Evolutionary conservation across 768 basidiomycete species (phyloP).

Genomic region (Panellus pusillus): DNA sequence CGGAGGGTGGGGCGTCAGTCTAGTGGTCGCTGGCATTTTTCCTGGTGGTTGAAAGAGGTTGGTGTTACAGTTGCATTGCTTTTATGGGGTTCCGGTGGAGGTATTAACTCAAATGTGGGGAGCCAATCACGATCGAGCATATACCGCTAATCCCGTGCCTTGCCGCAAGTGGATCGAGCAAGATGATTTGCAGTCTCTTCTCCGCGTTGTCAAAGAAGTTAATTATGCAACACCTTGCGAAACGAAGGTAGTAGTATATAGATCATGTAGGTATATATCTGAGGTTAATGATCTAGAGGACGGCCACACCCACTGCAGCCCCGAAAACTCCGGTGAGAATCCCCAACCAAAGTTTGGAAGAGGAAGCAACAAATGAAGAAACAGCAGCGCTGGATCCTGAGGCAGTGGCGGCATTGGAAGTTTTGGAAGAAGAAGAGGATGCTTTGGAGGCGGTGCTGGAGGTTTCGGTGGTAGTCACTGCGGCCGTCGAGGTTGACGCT

Average conservation of each 20-base stretch:
- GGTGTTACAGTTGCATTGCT: conserved; percentile 10
- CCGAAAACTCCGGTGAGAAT: conserved; percentile 28
- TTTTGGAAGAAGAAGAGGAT: conserved; percentile 23
- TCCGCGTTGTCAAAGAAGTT: too few relatives aligned
- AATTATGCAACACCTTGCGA: neutral
- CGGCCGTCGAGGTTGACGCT: conserved; percentile 23
- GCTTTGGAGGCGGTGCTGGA: conserved; percentile 16
- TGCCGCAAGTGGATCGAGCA: neutral
- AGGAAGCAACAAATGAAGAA: conserved; percentile 4
- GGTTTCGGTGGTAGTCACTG: conserved; percentile 22
- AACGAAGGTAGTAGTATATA: neutral
- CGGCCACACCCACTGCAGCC: conserved; percentile 35
- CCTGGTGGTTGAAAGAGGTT: neutral
- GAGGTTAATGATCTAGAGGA: conserved; percentile 31
- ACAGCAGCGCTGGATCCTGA: conserved; percentile 24
- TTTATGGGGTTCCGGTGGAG: neutral
- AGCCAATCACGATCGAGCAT: conserved; percentile 9
- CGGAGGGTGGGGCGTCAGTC: neutral
- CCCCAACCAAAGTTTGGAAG: conserved; percentile 9
- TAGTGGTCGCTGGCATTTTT: conserved; percentile 4
- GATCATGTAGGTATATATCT: neutral
- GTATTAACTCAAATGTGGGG: neutral
- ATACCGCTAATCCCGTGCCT: neutral
- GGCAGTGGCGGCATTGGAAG: conserved; percentile 21
- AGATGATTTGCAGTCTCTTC: neutral